phyloP scores from a whole-genome alignment of 2,329 filamentous ascomycete genomes.

The Dactylellina cionopaga region DNA sequence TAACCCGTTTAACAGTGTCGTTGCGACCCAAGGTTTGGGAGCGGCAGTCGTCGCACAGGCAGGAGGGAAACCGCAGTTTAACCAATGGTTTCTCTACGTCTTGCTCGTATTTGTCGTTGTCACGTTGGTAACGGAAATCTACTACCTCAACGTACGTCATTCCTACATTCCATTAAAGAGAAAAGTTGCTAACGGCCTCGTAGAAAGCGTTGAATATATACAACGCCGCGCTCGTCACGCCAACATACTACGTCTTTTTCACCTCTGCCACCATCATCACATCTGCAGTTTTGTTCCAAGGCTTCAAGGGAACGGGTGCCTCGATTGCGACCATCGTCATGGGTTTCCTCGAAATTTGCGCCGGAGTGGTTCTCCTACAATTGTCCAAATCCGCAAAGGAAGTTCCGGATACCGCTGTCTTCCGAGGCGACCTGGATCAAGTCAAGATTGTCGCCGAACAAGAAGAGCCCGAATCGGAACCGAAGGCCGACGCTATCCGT shows the following conservation, averaged over 20 bases:
- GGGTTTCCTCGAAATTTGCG: slow-evolving; percentile 92
- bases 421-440: slow-evolving; percentile 91
- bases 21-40: slow-evolving; percentile 91
- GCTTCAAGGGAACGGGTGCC: slow-evolving; percentile 85
- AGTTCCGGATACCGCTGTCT: slow-evolving; percentile 90
- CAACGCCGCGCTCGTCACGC: slow-evolving; percentile 95
- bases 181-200: slow-evolving; percentile 2
- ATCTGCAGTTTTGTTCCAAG: slow-evolving; percentile 88
- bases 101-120: slow-evolving; percentile 86
- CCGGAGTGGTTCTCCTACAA: slow-evolving; percentile 89
- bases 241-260: slow-evolving; percentile 98
- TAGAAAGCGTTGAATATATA: slow-evolving; percentile 98
- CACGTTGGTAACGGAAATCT: slow-evolving; percentile 92
- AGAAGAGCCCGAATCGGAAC: slow-evolving; percentile 94
- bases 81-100: slow-evolving; percentile 96
- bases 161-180: neutral
- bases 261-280: slow-evolving; percentile 95
- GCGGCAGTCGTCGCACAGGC: slow-evolving; percentile 89
- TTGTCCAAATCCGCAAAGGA: slow-evolving; percentile 99
- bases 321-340: slow-evolving; percentile 81
- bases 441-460: slow-evolving; percentile 94
- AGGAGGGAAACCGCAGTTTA: slow-evolving; percentile 84
- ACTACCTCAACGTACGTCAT: slow-evolving; percentile 89
- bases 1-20: slow-evolving; percentile 70
- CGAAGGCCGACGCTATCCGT: slow-evolving; percentile 94